These are phyloP conservation scores for Isoetes engelmannii DNA, from an alignment of 83 land plant genomes.

Conservation along the genomic window DNA sequence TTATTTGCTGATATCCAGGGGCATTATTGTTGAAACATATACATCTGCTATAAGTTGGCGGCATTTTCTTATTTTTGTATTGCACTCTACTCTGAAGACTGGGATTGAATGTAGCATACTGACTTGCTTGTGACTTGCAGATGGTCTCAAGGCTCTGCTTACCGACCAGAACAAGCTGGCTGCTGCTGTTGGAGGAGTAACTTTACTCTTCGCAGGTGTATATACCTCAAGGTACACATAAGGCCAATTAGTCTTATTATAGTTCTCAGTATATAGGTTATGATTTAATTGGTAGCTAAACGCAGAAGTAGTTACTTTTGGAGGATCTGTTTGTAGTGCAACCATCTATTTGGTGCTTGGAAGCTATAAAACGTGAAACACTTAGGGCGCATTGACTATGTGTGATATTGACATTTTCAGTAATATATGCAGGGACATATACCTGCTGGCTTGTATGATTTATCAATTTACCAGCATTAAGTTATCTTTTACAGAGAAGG, in stretches of 20 bases:
- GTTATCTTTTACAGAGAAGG: constrained; percentile 58
- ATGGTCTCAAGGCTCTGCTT: constrained; percentile 68
- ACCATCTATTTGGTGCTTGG: too few species aligned
- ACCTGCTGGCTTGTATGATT: too few species aligned
- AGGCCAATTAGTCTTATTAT: background rate
- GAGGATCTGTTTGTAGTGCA: too few species aligned
- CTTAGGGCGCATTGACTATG: too few species aligned
- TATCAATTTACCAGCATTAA: too few species aligned
- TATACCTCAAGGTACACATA: constrained; percentile 69
- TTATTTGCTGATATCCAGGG: background rate
- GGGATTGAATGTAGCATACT: background rate
- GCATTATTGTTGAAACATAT: background rate
- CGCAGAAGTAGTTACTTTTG: too few species aligned
- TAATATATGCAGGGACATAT: too few species aligned
- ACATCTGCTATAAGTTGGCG: background rate
- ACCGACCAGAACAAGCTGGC: constrained; percentile 88
- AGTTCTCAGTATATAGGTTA: too few species aligned
- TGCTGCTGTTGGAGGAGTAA: constrained; percentile 79
- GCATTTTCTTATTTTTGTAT: too few species aligned
- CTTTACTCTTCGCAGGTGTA: constrained; percentile 91
- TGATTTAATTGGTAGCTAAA: too few species aligned
- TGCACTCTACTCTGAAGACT: too few species aligned
- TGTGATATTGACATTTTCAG: background rate
- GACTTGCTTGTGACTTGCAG: constrained; percentile 29
- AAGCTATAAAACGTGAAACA: too few species aligned